Evolutionary conservation across 805 yeast genomes (phyloP), one percentile per base, ranked within the genome.

Genomic region (Zygoascus flipseniorum): DNA sequence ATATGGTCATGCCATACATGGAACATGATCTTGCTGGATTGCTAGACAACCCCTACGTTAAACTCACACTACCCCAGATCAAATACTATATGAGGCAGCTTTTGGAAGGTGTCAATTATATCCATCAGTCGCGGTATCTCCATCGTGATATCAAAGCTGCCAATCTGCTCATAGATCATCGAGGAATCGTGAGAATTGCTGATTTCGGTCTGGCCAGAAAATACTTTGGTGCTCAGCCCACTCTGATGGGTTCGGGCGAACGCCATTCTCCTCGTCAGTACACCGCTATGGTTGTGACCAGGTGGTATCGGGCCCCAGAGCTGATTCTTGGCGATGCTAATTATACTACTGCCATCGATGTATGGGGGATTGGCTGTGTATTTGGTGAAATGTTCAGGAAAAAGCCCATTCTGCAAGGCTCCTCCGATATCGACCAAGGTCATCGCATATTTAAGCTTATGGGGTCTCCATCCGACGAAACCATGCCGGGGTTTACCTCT

Each of bases 301-400:
- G 99, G 58, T 93, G 99, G 99, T 93, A 95, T 69, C 75, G 99
- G 54, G 95, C 99, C 1, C 99, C 98, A 0, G 99, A 92, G 67
- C 74, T 93, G 18, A 76, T 93, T 14, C 70, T 93, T 51, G 97
- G 97, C 2, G 95, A 89, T 59, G 76, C 85, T 60, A 74, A 78
- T 55, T 92, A 92, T 67, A 89, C 97, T 1, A 86, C 97, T 0
- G 95, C 98, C 0, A 92, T 92, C 11, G 99, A 93, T 69, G 78
- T 93, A 71, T 93, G 99, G 99, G 97, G 98, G 0, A 79, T 88
- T 19, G 98, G 98, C 1, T 93, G 99, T 70, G 92, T 93, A 0
- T 83, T 93, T 65, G 99, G 89, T 0, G 99, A 93, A 69, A 76
- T 90, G 64, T 92, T 86, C 69, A 81, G 80, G 32, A 78, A 81